Evolutionary conservation across 371 early-diverging fungal species (phyloP).

Genomic region (Coemansia sp.): DNA sequence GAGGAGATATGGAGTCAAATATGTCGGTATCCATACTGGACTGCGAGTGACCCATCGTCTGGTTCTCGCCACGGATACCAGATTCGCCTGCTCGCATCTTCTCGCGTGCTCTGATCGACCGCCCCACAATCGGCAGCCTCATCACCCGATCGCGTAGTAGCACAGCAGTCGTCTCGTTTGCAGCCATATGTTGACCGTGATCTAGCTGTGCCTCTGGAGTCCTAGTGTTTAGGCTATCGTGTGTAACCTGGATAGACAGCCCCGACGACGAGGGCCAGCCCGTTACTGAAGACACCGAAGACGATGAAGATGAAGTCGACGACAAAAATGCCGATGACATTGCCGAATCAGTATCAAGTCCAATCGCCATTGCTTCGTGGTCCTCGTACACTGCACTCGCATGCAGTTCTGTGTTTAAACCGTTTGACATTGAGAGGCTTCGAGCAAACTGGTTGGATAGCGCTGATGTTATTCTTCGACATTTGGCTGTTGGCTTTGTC

Average conservation of each 20-base stretch:
- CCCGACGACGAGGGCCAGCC: conserved; percentile 13
- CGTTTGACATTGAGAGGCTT: conserved; percentile 35
- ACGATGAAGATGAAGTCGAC: conserved; percentile 24
- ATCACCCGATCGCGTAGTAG: conserved; percentile 15
- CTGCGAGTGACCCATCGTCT: not conserved
- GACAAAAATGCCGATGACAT: conserved; percentile 10
- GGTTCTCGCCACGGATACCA: not conserved
- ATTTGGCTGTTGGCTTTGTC: conserved; percentile 26
- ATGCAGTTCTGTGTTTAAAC: not conserved
- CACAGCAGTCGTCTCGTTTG: not conserved
- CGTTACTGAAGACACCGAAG: conserved; percentile 9
- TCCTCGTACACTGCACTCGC: not conserved
- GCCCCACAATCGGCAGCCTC: conserved; percentile 12
- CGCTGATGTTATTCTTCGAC: conserved; percentile 34
- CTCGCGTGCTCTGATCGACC: conserved; percentile 37
- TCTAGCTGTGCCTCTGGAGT: not conserved
- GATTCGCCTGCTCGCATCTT: conserved; percentile 8
- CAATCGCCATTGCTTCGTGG: not conserved
- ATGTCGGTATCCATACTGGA: conserved; percentile 37
- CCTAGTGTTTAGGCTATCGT: not conserved
- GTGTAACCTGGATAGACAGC: not conserved
- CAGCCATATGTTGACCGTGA: not conserved
- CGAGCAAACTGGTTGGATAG: conserved; percentile 48
- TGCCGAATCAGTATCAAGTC: conserved; percentile 6
- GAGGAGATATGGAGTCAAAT: conserved; percentile 2